Conservation (phyloP, 345 rosid genomes). For the Eucalyptus coolabah region DNA sequence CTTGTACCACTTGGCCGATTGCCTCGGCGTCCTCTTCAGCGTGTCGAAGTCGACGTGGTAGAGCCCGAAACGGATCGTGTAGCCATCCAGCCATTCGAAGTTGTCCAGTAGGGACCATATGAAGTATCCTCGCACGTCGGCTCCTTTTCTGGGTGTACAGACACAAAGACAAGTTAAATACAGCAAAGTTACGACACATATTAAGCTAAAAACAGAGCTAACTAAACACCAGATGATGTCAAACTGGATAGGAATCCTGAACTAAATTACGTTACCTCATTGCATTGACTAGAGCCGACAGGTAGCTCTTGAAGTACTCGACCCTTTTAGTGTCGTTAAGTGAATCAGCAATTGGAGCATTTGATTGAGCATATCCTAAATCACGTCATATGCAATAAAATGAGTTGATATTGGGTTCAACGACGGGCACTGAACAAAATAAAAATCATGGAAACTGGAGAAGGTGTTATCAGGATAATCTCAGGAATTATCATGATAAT, state of each 20-base stretch:
- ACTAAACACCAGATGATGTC: neutral
- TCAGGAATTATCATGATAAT: neutral
- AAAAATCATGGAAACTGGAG: neutral
- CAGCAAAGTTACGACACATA: neutral
- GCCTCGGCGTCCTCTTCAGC: neutral
- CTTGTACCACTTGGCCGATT: neutral
- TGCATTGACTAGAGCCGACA: neutral
- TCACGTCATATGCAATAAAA: neutral
- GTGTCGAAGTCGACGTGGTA: neutral
- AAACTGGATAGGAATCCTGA: neutral
- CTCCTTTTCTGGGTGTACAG: neutral
- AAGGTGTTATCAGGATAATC: neutral
- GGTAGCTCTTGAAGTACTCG: neutral
- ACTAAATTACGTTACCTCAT: neutral
- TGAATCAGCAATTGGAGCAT: neutral
- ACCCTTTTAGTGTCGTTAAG: neutral
- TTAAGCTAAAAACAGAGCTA: neutral
- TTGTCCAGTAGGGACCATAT: constrained; percentile 3
- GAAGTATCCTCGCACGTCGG: constrained; percentile 2
- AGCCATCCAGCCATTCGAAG: neutral
- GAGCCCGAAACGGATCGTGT: neutral
- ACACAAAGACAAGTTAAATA: neutral
- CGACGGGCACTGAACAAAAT: neutral
- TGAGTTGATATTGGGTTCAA: neutral
- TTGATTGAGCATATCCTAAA: neutral